Evolutionary conservation across 2,329 filamentous ascomycete species (phyloP).

Genomic region (Verticillium longisporum): DNA sequence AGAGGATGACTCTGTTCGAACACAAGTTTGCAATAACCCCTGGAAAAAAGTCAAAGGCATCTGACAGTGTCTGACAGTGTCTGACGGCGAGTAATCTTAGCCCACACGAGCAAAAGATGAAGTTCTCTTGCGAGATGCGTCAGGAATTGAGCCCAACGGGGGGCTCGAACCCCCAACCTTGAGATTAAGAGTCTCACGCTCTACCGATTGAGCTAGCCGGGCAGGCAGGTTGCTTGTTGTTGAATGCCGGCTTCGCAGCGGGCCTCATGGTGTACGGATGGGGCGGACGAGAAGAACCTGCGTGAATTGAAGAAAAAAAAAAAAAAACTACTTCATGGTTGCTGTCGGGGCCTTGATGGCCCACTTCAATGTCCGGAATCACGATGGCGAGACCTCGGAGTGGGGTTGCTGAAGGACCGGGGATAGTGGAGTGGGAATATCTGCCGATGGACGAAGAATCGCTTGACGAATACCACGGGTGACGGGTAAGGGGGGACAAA

Average conservation of each 20-base stretch:
- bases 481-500: not conserved
- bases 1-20: not conserved
- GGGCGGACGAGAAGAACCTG: not conserved
- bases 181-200: conserved; percentile 66
- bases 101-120: not conserved
- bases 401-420: not conserved
- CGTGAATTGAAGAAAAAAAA: not conserved
- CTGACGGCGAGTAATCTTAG: too few relatives aligned
- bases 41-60: too few relatives aligned
- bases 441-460: not conserved
- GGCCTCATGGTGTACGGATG: not conserved
- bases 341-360: not conserved
- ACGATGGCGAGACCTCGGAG: not conserved
- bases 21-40: too few relatives aligned
- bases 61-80: too few relatives aligned
- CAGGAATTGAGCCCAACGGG: conserved; percentile 2
- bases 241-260: not conserved
- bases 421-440: not conserved
- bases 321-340: not conserved
- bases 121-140: not conserved
- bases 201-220: conserved; percentile 65
- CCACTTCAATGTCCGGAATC: not conserved
- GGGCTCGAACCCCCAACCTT: conserved; percentile 48
- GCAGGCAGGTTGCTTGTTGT: conserved; percentile 17
- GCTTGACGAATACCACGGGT: not conserved